Percentiles rank a stretch among this genome's conserved stretches.
Conservation (phyloP, 495 filamentous ascomycete species). For the Xylaria cubensis region DNA sequence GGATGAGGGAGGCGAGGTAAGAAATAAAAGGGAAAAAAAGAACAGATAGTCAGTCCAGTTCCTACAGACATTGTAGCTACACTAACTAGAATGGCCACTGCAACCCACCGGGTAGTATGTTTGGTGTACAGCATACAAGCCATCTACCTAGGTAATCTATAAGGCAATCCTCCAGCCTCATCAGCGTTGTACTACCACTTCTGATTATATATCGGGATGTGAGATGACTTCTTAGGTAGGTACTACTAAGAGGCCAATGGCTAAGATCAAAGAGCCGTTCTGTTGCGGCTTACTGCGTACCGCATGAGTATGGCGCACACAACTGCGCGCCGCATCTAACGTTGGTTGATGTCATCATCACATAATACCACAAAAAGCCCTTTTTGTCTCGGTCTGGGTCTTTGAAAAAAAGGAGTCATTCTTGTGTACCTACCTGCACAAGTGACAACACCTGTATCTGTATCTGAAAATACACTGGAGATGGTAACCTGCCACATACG, state of each 20-base stretch:
- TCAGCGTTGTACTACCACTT: slow-evolving; percentile 6
- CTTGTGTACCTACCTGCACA: slow-evolving; percentile 22
- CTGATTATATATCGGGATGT: background rate
- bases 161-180: slow-evolving; percentile 9
- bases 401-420: background rate
- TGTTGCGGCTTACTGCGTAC: slow-evolving; percentile 21
- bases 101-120: background rate
- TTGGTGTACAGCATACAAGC: background rate
- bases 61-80: background rate
- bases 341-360: slow-evolving; percentile 27
- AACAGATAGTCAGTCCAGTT: background rate
- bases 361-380: slow-evolving; percentile 22
- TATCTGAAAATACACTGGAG: slow-evolving; percentile 6
- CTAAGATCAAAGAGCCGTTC: slow-evolving; percentile 21
- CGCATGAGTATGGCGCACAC: slow-evolving; percentile 4
- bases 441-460: slow-evolving; percentile 6
- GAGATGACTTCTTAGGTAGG: background rate
- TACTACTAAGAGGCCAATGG: slow-evolving; percentile 4
- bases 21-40: background rate
- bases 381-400: slow-evolving; percentile 15
- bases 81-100: background rate
- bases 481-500: slow-evolving; percentile 27
- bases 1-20: background rate
- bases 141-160: no score
- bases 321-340: background rate